Base-by-base conservation (phyloP, 495 filamentous ascomycete species). In the Aspergillus sclerotiicarbonarius region DNA sequence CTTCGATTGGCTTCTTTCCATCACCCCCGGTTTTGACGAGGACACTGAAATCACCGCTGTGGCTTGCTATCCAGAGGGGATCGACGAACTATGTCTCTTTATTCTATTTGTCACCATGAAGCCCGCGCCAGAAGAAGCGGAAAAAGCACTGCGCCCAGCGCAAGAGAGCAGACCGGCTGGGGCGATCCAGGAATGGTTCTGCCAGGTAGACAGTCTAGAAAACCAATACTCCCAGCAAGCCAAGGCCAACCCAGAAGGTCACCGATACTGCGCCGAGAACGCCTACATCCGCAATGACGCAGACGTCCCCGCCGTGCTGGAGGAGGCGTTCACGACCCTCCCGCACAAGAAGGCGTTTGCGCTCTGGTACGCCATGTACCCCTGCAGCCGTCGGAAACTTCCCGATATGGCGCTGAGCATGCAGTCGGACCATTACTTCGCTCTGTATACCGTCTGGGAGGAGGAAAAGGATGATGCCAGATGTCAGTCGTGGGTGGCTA, bases 371-470 rank as follows among this genome's bases (percentile, higher is more conserved):
- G 57, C 74, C 1, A 82, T 83, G 80, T 63, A 67, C 50, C 80
- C 80, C 0, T 68, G 67, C 25, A 76, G 73, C 31, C 62, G 74
- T 6, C 60, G 71, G 4, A 47, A 60, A 15, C 62, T 76, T 6
- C 66, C 69, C 0, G 74, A 77, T 48, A 83, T 84, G 81, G 78
- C 80, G 1, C 57, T 82, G 3, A 76, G 69, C 15, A 69, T 83
- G 71, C 80, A 80, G 31, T 71, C 69, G 6, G 80, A 82, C 50
- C 80, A 84, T 61, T 84, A 83, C 51, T 75, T 84, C 54, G 75
- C 80, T 0, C 33, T 82, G 6, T 83, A 83, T 53, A 68, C 74
- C 0, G 67, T 83, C 0, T 83, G 80, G 80, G 76, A 80, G 33
- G 63, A 76, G 15, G 67, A 66, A 6, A 37, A 64, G 6, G 78